A percentile compares a stretch with the other conserved stretches of the same genome.
Evolutionary conservation across 352 stramenopile genomes (phyloP).

Genomic region (Lagenidium giganteum): DNA sequence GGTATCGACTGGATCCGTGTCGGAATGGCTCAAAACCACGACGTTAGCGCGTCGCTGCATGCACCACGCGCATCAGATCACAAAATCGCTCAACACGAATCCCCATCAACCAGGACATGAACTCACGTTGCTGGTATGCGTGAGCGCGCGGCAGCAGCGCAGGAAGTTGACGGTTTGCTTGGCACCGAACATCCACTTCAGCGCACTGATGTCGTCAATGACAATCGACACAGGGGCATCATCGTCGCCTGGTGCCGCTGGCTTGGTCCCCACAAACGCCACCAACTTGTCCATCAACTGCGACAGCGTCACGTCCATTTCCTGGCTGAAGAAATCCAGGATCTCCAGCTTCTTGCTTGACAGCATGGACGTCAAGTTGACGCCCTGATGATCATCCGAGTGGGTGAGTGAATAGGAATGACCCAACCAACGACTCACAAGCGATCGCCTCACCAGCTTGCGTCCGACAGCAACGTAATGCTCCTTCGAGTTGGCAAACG

Average conservation of each 20-base stretch:
- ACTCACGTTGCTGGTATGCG: slow-evolving; percentile 33
- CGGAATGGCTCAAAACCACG: slow-evolving; percentile 47
- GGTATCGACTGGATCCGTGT: slow-evolving; percentile 27
- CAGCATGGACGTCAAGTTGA: slow-evolving; percentile 35
- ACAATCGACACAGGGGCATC: slow-evolving; percentile 45
- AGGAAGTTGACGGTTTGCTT: slow-evolving; percentile 41
- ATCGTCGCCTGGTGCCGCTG: too few species aligned
- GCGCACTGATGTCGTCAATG: slow-evolving; percentile 56
- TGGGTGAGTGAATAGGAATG: too few species aligned
- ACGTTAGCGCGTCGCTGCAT: slow-evolving; percentile 34
- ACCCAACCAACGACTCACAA: too few species aligned
- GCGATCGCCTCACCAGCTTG: slow-evolving; percentile 42
- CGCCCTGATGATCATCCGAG: slow-evolving; percentile 24
- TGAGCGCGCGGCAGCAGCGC: slow-evolving; percentile 60
- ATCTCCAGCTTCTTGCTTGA: slow-evolving; percentile 31
- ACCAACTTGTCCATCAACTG: too few species aligned
- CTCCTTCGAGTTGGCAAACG: slow-evolving; percentile 35
- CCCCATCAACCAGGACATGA: slow-evolving; percentile 1
- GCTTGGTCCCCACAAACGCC: too few species aligned
- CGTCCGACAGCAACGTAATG: slow-evolving; percentile 60
- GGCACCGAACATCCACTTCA: slow-evolving; percentile 55
- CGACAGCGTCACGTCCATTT: too few species aligned
- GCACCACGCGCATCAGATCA: neutral
- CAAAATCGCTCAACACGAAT: neutral
- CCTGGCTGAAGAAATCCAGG: too few species aligned